Conservation (phyloP, 805 yeast genomes). For the Pichia thaimueangensis region DNA sequence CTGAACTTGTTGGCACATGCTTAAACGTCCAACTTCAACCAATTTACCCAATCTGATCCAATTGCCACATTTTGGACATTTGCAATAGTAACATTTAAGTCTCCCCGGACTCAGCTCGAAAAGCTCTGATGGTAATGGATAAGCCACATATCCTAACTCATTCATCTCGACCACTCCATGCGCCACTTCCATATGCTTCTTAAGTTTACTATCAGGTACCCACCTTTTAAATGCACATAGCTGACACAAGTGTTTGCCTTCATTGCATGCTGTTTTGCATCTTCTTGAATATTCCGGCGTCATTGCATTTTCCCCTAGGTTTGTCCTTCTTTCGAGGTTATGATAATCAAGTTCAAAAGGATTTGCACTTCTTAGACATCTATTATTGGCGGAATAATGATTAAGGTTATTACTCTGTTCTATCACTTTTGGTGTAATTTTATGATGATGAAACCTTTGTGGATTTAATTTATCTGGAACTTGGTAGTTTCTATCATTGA, state of each 20-base stretch:
- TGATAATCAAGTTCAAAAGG: conserved; percentile 5
- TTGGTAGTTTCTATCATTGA: not conserved
- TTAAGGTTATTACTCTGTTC: not conserved
- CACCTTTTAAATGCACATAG: conserved; percentile 20
- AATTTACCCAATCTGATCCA: conserved; percentile 21
- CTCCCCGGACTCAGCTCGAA: conserved; percentile 14
- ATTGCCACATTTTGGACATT: conserved; percentile 20
- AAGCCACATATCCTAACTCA: conserved; percentile 3
- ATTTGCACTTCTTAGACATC: conserved; percentile 19
- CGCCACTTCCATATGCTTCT: conserved; percentile 20
- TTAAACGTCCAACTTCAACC: conserved; percentile 5
- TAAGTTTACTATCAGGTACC: conserved; percentile 12
- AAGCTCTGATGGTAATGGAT: conserved; percentile 19
- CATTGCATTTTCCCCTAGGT: conserved; percentile 11
- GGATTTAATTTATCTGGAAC: conserved; percentile 13
- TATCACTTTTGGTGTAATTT: conserved; percentile 1
- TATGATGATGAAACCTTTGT: conserved; percentile 18
- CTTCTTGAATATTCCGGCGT: conserved; percentile 13
- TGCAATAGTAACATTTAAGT: conserved; percentile 18
- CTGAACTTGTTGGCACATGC: not conserved
- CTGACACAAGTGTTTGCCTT: conserved; percentile 15
- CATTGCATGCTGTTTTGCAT: not conserved
- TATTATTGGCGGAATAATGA: not conserved
- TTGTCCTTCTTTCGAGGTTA: conserved; percentile 3
- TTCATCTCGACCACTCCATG: conserved; percentile 19